Conservation (phyloP, 139 green algal species). For the Micractinium sp. region DNA sequence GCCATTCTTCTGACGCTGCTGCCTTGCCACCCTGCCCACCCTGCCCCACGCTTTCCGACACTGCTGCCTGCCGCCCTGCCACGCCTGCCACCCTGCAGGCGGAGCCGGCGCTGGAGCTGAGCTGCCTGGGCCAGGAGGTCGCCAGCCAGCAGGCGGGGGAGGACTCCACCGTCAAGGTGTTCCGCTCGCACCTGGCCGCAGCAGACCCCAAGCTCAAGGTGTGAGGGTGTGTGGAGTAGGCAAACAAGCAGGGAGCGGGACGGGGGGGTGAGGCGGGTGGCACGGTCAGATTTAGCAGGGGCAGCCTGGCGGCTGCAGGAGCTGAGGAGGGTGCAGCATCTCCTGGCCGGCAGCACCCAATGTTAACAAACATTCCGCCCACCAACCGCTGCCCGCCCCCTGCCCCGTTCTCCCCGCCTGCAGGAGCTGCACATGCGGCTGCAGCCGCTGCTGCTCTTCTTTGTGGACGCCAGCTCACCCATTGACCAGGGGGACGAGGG, state of each 20-base stretch:
- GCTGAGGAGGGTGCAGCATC: too few species aligned
- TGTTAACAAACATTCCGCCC: not conserved
- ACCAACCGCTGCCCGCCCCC: not conserved
- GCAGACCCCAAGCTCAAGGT: conserved; percentile 29
- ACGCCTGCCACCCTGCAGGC: not conserved
- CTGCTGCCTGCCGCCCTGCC: conserved; percentile 1
- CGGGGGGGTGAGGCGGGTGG: not conserved
- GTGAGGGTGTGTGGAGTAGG: not conserved
- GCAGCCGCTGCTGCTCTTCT: conserved; percentile 87
- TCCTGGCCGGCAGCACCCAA: not conserved
- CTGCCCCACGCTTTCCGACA: too few species aligned
- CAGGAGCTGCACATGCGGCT: conserved; percentile 79
- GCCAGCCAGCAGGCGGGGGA: not conserved
- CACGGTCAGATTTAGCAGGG: not conserved
- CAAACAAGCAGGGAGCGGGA: not conserved
- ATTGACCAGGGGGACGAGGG: conserved; percentile 76
- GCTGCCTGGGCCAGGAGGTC: conserved; percentile 41
- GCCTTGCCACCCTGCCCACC: too few species aligned
- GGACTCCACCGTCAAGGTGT: conserved; percentile 17
- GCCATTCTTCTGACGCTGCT: too few species aligned
- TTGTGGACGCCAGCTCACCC: conserved; percentile 79
- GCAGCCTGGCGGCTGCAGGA: too few species aligned
- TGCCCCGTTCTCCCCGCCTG: not conserved
- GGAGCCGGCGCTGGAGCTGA: conserved; percentile 15
- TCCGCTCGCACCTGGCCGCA: conserved; percentile 19